phyloP scores from a whole-genome alignment of 169 alveolate species.

The Eimeria praecox region DNA sequence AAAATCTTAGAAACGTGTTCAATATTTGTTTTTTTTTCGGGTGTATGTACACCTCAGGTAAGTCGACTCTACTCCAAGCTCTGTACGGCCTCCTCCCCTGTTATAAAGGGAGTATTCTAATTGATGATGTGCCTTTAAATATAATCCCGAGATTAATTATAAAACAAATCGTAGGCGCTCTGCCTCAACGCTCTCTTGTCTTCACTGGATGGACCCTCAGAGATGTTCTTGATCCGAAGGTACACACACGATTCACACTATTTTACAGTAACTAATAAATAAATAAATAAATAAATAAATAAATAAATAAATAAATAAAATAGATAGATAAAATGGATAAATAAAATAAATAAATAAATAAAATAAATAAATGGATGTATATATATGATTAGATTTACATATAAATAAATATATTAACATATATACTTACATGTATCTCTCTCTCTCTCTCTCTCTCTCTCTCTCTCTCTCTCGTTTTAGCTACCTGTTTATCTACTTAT shows the following conservation, averaged over 20 bases:
- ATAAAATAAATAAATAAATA: too few relatives aligned
- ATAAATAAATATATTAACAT: too few relatives aligned
- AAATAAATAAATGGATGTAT: too few relatives aligned
- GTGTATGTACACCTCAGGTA: constrained; percentile 70
- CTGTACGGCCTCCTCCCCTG: constrained; percentile 88
- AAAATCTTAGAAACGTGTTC: too few relatives aligned
- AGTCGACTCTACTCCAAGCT: constrained; percentile 91
- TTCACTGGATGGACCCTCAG: constrained; percentile 85
- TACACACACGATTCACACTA: not conserved
- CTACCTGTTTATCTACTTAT: not conserved
- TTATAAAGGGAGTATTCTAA: constrained; percentile 83
- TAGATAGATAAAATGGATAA: too few relatives aligned
- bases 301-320: too few relatives aligned
- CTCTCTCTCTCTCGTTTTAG: too few relatives aligned
- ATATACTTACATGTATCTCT: too few relatives aligned
- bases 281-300: too few relatives aligned
- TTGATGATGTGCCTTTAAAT: constrained; percentile 82
- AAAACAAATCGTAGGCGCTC: constrained; percentile 82
- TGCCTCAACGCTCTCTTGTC: constrained; percentile 83
- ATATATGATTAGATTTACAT: too few relatives aligned
- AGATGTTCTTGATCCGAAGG: constrained; percentile 85
- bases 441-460: not conserved
- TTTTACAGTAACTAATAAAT: not conserved
- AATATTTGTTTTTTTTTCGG: not conserved
- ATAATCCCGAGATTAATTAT: constrained; percentile 70